These are phyloP conservation scores for Claviceps sp. DNA, from an alignment of 2,329 filamentous ascomycete genomes.

Conservation along the genomic window DNA sequence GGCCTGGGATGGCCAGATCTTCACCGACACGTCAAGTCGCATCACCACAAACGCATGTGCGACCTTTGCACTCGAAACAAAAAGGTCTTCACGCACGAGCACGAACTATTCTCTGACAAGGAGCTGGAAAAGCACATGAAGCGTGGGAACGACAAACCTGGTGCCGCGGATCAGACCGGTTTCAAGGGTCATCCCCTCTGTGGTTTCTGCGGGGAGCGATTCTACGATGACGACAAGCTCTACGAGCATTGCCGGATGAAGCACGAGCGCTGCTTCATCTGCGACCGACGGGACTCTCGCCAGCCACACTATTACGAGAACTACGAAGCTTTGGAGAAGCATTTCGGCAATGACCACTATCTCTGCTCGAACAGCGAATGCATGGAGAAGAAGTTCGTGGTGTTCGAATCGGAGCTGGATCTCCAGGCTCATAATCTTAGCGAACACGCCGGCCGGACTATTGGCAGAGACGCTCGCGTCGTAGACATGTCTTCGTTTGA, in stretches of 20 bases:
- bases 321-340: slow-evolving; percentile 72
- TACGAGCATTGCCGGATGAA: slow-evolving; percentile 87
- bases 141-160: slow-evolving; percentile 80
- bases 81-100: slow-evolving; percentile 96
- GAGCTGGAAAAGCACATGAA: slow-evolving; percentile 81
- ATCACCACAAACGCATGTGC: slow-evolving; percentile 80
- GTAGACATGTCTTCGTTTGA: slow-evolving; percentile 86
- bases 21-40: slow-evolving; percentile 64
- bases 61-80: slow-evolving; percentile 87
- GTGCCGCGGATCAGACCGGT: slow-evolving; percentile 80
- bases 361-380: slow-evolving; percentile 77
- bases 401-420: slow-evolving; percentile 90
- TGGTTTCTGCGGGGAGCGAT: slow-evolving; percentile 79
- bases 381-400: slow-evolving; percentile 92
- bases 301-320: slow-evolving; percentile 85
- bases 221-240: slow-evolving; percentile 92
- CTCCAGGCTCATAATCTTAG: slow-evolving; percentile 85
- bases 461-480: slow-evolving; percentile 65
- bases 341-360: slow-evolving; percentile 81
- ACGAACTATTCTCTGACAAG: slow-evolving; percentile 73
- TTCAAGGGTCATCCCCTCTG: slow-evolving; percentile 95
- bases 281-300: slow-evolving; percentile 56
- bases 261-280: slow-evolving; percentile 91
- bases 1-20: slow-evolving; percentile 51
- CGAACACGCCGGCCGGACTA: slow-evolving; percentile 75